Conservation (phyloP, 2,329 filamentous ascomycete species). For the Zasmidium citrigriseum region DNA sequence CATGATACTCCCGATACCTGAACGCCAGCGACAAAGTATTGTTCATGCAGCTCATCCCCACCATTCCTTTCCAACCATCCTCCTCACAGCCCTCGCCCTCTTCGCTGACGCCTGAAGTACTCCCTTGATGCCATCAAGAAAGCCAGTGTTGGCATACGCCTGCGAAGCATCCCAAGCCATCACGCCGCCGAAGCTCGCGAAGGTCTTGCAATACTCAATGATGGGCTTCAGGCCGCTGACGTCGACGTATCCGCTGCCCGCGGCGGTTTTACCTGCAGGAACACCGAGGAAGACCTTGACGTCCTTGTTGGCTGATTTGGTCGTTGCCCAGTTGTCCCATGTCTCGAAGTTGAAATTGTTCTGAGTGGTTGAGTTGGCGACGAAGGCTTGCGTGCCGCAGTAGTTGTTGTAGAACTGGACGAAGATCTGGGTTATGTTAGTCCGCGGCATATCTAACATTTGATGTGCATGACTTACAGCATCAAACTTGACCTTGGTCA, state of each 20-base stretch:
- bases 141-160: constrained; percentile 34
- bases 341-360: constrained; percentile 48
- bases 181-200: constrained; percentile 41
- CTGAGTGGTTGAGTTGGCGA: constrained; percentile 46
- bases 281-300: constrained; percentile 41
- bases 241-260: constrained; percentile 35
- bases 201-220: constrained; percentile 33
- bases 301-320: constrained; percentile 26
- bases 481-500: constrained; percentile 61
- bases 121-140: constrained; percentile 26
- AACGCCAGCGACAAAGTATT: neutral
- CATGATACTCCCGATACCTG: neutral
- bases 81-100: neutral
- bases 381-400: constrained; percentile 36
- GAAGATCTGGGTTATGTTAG: constrained; percentile 27
- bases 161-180: constrained; percentile 55
- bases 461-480: constrained; percentile 21
- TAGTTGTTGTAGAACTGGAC: constrained; percentile 55
- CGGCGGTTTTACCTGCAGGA: constrained; percentile 36
- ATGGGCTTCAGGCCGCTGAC: constrained; percentile 30
- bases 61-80: neutral
- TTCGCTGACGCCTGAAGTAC: neutral
- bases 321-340: constrained; percentile 47
- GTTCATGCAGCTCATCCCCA: neutral
- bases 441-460: neutral